phyloP scores from a whole-genome alignment of 2,329 filamentous ascomycete genomes.

The Claviceps capensis region DNA sequence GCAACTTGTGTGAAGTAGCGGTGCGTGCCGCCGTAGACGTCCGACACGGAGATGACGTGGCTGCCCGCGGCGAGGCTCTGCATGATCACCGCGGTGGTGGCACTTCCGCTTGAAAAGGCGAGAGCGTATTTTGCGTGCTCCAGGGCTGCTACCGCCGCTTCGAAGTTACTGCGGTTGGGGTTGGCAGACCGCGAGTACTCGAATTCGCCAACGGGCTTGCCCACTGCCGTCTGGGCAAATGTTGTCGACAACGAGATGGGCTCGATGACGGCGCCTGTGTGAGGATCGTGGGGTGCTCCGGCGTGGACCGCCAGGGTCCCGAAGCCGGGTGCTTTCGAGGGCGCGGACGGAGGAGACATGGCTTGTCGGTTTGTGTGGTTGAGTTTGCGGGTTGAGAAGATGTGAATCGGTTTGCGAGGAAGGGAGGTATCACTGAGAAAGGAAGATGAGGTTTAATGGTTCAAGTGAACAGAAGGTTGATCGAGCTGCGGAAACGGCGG shows the following conservation, averaged over 20 bases:
- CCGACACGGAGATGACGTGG: slow-evolving; percentile 90
- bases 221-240: slow-evolving; percentile 81
- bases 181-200: slow-evolving; percentile 93
- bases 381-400: too few species aligned
- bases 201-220: slow-evolving; percentile 73
- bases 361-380: not conserved
- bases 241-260: slow-evolving; percentile 93
- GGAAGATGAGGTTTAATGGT: too few species aligned
- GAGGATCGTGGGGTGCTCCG: slow-evolving; percentile 77
- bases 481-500: too few species aligned
- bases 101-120: slow-evolving; percentile 87
- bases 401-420: too few species aligned
- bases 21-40: slow-evolving; percentile 96
- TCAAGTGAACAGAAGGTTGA: too few species aligned
- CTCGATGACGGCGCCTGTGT: slow-evolving; percentile 90
- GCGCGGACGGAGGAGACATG: slow-evolving; percentile 17
- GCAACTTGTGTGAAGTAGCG: slow-evolving; percentile 98
- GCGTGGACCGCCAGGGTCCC: slow-evolving; percentile 92
- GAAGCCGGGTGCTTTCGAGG: slow-evolving; percentile 42
- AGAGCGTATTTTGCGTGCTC: slow-evolving; percentile 88
- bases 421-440: too few species aligned
- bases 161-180: slow-evolving; percentile 91
- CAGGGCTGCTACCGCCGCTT: slow-evolving; percentile 77
- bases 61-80: slow-evolving; percentile 84
- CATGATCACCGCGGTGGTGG: slow-evolving; percentile 83